A percentile compares a stretch with the other conserved stretches of the same genome.
Evolutionary conservation across 176 grass and related monocot species (phyloP).

Genomic region (Oryza rufipogon): DNA sequence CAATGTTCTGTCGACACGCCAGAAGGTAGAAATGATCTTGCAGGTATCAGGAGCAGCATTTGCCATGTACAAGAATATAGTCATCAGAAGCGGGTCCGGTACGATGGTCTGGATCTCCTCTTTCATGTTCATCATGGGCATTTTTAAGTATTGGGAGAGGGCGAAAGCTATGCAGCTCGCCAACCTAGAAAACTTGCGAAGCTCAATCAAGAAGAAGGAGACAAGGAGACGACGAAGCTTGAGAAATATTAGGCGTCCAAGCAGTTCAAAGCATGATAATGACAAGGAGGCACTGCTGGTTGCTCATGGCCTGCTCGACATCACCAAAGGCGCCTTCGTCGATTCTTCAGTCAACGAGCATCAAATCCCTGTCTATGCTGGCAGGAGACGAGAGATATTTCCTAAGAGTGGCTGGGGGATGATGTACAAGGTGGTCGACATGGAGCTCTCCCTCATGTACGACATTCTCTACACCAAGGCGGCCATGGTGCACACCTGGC

Average conservation of each 20-base stretch:
- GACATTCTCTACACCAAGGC: not conserved
- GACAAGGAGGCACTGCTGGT: not conserved
- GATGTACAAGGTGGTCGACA: not conserved
- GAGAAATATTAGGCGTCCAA: not conserved
- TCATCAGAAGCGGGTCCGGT: not conserved
- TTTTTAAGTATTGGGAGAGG: constrained; percentile 27
- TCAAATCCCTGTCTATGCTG: not conserved
- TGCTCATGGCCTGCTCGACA: not conserved
- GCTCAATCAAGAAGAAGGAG: not conserved
- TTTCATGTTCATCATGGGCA: not conserved
- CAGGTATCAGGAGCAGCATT: not conserved
- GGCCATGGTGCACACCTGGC: not conserved
- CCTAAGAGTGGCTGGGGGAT: not conserved
- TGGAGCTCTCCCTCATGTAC: not conserved
- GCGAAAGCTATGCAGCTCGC: not conserved
- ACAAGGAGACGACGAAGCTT: not conserved
- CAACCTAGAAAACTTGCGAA: not conserved
- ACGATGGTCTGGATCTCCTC: not conserved
- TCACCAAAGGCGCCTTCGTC: not conserved
- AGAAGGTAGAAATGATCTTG: not conserved
- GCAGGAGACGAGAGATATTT: not conserved
- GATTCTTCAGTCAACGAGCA: not conserved
- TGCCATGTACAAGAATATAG: not conserved
- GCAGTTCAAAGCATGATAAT: not conserved
- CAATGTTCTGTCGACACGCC: constrained; percentile 28